Conservation (phyloP, 495 filamentous ascomycete genomes). For the Opeltia flavorubescens region DNA sequence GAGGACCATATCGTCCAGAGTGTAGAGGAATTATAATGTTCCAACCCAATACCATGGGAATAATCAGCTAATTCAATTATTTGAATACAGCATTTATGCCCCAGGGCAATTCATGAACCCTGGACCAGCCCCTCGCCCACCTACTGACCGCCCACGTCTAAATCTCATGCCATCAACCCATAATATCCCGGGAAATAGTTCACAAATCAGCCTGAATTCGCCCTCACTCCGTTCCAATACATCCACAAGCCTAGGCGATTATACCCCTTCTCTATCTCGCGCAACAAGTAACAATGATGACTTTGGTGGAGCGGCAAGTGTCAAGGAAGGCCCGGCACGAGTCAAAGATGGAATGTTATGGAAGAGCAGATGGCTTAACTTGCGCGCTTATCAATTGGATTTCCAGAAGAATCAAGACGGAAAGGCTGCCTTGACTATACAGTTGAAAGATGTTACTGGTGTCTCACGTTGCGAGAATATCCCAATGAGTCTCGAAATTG, state of each 20-base stretch:
- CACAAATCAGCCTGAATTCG: slow-evolving; percentile 56
- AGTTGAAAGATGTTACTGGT: slow-evolving; percentile 68
- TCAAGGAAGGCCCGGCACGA: slow-evolving; percentile 80
- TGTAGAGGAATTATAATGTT: too few species aligned
- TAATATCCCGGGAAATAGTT: slow-evolving; percentile 66
- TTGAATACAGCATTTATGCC: slow-evolving; percentile 51
- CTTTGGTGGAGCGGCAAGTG: slow-evolving; percentile 51
- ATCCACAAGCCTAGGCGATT: not conserved
- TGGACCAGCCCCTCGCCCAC: slow-evolving; percentile 82
- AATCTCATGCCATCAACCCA: slow-evolving; percentile 54
- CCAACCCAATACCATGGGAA: too few species aligned
- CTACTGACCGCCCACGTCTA: slow-evolving; percentile 68
- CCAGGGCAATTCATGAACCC: slow-evolving; percentile 87
- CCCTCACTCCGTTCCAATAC: slow-evolving; percentile 41
- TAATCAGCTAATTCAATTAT: too few species aligned
- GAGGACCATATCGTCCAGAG: too few species aligned
- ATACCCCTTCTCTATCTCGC: slow-evolving; percentile 39
- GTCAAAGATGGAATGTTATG: slow-evolving; percentile 85
- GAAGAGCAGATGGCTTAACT: slow-evolving; percentile 76
- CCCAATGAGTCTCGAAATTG: slow-evolving; percentile 83
- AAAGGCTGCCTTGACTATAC: slow-evolving; percentile 66
- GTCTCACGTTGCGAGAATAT: slow-evolving; percentile 77
- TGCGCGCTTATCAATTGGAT: slow-evolving; percentile 78
- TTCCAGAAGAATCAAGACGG: slow-evolving; percentile 81
- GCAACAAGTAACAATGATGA: slow-evolving; percentile 42